Base-by-base conservation (phyloP, 1,284 basidiomycete genomes). In the Tausonia pullulans region DNA sequence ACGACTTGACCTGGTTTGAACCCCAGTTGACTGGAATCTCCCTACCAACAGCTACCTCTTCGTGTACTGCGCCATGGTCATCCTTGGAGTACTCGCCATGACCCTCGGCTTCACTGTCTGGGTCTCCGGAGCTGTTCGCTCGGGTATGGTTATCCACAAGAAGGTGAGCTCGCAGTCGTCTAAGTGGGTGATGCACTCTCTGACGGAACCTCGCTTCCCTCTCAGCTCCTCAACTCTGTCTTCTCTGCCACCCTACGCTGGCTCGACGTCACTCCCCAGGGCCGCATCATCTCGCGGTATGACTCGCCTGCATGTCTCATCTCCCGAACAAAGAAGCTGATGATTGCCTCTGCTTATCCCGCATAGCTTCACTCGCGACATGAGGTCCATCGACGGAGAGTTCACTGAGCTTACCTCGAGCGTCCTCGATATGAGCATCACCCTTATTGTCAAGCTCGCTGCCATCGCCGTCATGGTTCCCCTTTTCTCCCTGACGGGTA, bases 391-490 rank as follows among this genome's bases (percentile, higher is more conserved):
- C 46, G 77, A 78, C 67, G 72, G 75, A 13, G 65, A 69, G 5
- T 73, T 77, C 64, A 72, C 72, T 11, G 72, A 75, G 52, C 53
- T 66, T 3, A 59, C 61, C 3, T 67, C 66, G 4, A 62, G 62
- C 13, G 71, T 78, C 8, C 67, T 72, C 9, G 75, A 77, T 9
- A 73, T 78, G 50, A 71, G 74, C 0, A 68, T 76, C 64, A 68
- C 69, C 6, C 67, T 82, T 67, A 58, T 79, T 53, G 72, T 79
- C 69, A 81, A 78, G 68, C 74, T 83, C 61, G 67, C 76, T 51
- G 76, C 80, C 0, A 76, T 83, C 52, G 73, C 83, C 39, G 67
- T 76, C n/a, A 73, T 82, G 58, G 80, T 82, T 0, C 82, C 80
- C 0, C 62, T 74, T n/a, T 76, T 78, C 69, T 71, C 73, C 3